A percentile compares a stretch with the other conserved stretches of the same genome.
Conservation (phyloP, 73 alveolate species). For the Tetrahymena elliotti region DNA sequence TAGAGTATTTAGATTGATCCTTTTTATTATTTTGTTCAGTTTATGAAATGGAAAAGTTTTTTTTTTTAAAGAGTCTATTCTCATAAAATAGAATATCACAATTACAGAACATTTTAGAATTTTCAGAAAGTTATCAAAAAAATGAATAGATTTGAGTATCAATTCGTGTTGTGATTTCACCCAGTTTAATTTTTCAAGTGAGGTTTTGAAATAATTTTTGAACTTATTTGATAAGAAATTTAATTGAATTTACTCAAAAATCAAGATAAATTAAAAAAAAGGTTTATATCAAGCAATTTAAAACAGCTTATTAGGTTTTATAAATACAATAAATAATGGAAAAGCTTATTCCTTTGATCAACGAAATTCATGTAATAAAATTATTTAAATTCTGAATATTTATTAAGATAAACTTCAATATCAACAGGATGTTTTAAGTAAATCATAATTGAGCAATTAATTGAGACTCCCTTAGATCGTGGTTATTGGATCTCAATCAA, state of each 20-base stretch:
- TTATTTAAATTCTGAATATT: neutral
- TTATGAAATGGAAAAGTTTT: neutral
- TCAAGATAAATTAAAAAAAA: neutral
- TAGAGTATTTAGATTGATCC: neutral
- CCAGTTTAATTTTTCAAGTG: neutral
- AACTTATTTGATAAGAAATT: neutral
- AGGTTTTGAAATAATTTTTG: neutral
- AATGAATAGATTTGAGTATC: neutral
- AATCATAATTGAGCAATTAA: neutral
- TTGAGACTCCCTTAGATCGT: slow-evolving; percentile 54
- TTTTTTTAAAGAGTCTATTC: neutral
- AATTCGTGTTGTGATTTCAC: neutral
- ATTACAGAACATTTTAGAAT: neutral
- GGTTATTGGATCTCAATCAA: slow-evolving; percentile 69
- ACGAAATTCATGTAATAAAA: slow-evolving; percentile 15
- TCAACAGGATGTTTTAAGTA: slow-evolving; percentile 22
- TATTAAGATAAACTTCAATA: neutral
- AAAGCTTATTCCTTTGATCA: slow-evolving; percentile 43
- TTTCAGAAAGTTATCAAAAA: neutral
- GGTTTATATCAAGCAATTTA: neutral
- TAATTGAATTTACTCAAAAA: neutral
- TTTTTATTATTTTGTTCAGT: neutral
- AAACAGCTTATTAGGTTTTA: neutral
- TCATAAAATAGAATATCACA: neutral
- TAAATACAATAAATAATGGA: slow-evolving; percentile 15